Conservation (phyloP, 805 yeast species). For the Limtongia smithiae region DNA sequence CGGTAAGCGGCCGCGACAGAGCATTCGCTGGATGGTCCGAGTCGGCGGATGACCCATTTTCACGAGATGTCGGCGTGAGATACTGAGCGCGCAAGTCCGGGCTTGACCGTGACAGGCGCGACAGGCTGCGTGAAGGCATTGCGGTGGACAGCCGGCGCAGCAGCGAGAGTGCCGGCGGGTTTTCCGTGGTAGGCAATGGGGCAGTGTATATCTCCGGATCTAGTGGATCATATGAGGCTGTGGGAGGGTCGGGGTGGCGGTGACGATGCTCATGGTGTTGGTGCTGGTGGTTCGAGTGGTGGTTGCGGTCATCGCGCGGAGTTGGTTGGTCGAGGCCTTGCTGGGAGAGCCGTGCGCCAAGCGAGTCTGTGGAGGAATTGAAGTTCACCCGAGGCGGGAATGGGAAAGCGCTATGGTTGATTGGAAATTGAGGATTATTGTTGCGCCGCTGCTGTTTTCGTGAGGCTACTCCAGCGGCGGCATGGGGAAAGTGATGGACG, state of each 20-base stretch:
- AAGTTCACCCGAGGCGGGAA: not conserved
- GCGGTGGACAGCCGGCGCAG: no score
- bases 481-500: not conserved
- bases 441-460: not conserved
- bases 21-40: not conserved
- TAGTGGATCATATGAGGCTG: no score
- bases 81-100: slow-evolving; percentile 17
- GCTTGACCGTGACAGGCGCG: slow-evolving; percentile 13
- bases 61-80: not conserved
- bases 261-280: no score
- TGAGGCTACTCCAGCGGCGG: no score
- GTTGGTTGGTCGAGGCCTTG: no score
- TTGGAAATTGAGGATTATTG: not conserved
- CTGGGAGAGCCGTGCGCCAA: no score
- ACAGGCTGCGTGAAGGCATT: not conserved
- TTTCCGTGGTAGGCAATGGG: no score
- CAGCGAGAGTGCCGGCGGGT: no score
- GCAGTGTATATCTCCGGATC: no score
- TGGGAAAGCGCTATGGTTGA: not conserved
- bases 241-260: no score
- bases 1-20: slow-evolving; percentile 1
- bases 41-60: not conserved
- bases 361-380: not conserved
- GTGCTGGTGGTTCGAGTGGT: no score
- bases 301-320: no score